Evolutionary conservation across 148 eudicot species (phyloP).

Genomic region (Salicornia ramosissima): DNA sequence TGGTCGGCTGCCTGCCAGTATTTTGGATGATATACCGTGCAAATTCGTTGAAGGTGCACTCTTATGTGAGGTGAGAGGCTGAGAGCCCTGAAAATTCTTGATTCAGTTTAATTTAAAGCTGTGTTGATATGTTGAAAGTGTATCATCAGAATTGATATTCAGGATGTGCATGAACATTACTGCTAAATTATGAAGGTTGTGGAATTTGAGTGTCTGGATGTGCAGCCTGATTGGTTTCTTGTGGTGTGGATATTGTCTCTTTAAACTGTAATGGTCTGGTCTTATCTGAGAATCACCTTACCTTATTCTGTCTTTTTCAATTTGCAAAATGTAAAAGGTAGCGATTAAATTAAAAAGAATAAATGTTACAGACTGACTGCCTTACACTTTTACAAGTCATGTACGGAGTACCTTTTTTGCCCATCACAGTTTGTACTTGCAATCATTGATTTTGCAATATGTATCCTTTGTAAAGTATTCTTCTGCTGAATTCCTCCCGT

Average conservation of each 20-base stretch:
- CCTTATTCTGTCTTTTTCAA: background rate
- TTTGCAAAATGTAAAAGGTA: background rate
- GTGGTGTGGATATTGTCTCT: background rate
- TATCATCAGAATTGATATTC: background rate
- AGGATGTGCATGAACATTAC: constrained; percentile 10
- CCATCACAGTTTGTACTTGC: background rate
- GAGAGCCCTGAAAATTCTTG: constrained; percentile 20
- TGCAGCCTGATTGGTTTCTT: background rate
- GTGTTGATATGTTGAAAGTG: background rate
- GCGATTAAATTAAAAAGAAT: background rate
- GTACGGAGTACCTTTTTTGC: too few species aligned
- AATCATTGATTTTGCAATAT: background rate
- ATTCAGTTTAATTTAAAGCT: constrained; percentile 2
- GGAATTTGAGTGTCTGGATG: background rate
- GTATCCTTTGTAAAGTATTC: too few species aligned
- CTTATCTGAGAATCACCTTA: background rate
- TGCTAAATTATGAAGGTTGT: background rate
- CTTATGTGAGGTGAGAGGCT: constrained; percentile 89
- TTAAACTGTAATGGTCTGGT: too few species aligned
- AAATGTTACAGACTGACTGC: background rate
- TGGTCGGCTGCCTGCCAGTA: constrained; percentile 81
- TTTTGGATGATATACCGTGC: constrained; percentile 92
- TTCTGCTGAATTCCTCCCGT: too few species aligned
- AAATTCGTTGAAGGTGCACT: constrained; percentile 64
- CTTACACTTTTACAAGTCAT: background rate